Base-by-base conservation (phyloP, 192 early-diverging fungal genomes). In the Coemansia sp. region DNA sequence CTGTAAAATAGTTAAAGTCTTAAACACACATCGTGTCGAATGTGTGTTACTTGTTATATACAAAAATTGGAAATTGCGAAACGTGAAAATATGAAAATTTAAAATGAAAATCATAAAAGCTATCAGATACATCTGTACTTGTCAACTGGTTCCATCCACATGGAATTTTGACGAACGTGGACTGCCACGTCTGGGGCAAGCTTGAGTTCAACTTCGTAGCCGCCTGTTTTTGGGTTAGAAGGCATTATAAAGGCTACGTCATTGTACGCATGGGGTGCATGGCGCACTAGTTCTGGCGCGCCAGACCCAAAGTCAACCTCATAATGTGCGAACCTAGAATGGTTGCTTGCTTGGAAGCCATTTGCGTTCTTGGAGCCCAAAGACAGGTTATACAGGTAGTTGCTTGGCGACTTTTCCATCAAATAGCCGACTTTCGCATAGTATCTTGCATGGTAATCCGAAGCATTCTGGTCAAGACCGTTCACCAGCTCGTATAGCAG, bases 281-380 rank as follows among this genome's bases (percentile, higher is more conserved):
- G 47, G 12, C 47, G 47, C 10, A 48, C 47, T n/a, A 48, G 16
- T 48, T 11, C 47, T n/a, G 47, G 47, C 12, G 16, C 16, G 50
- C 72, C 72, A 12, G 15, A 13, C 6, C 72, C 72, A 74, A 74
- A 74, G 61, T 74, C 72, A 23, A 52, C 39, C 19, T 18, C 49
- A 53, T 68, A 68, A 16, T 68, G 48, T 1, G 48, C 47, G 32
- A 68, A 74, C 9, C 67, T 52, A 32, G 72, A 50, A 50, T 68
- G 66, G 56, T 68, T 74, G 11, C 65, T 68, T 13, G 68, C 60
- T 19, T 60, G 48, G 8, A 68, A 9, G 7, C 10, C 12, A 11
- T 48, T 11, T 48, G 12, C 16, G 10, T 48, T 48, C 47, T 48
- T 48, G 12, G 16, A 48, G 16, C 16, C 10, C 12, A 11, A 15